Percentiles rank a stretch among this genome's conserved stretches.
Conservation (phyloP, 257 asterid species). For the Solanum arcanum region DNA sequence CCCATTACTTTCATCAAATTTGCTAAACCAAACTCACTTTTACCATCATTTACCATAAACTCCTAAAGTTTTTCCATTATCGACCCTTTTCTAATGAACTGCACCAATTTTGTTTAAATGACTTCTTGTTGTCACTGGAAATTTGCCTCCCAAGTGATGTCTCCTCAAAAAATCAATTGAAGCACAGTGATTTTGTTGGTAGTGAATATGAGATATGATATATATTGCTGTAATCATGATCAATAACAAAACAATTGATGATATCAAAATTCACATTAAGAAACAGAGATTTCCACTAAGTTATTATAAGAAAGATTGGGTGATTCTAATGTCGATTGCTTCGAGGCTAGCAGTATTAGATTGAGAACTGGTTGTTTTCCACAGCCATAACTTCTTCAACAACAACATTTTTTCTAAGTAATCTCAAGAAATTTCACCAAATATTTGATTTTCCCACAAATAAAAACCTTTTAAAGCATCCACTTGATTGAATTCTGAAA, state of each 20-base stretch:
- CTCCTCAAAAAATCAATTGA: background rate
- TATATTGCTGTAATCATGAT: slow-evolving; percentile 4
- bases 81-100: too few relatives aligned
- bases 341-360: slow-evolving; percentile 24
- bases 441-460: slow-evolving; percentile 42
- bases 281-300: slow-evolving; percentile 48
- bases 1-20: slow-evolving; percentile 51
- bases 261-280: slow-evolving; percentile 1
- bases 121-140: background rate
- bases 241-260: background rate
- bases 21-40: slow-evolving; percentile 50
- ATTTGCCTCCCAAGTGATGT: background rate
- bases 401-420: slow-evolving; percentile 36
- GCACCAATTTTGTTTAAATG: background rate
- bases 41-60: slow-evolving; percentile 44
- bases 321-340: slow-evolving; percentile 15
- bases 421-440: slow-evolving; percentile 51
- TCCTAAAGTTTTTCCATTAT: background rate
- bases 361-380: slow-evolving; percentile 50
- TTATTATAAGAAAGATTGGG: slow-evolving; percentile 44
- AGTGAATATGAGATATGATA: background rate
- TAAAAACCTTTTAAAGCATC: slow-evolving; percentile 38
- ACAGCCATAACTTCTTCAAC: slow-evolving; percentile 64
- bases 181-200: background rate
- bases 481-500: slow-evolving; percentile 47